Evolutionary conservation across 768 basidiomycete genomes (phyloP).

Genomic region (Amanita pseudoporphyria): DNA sequence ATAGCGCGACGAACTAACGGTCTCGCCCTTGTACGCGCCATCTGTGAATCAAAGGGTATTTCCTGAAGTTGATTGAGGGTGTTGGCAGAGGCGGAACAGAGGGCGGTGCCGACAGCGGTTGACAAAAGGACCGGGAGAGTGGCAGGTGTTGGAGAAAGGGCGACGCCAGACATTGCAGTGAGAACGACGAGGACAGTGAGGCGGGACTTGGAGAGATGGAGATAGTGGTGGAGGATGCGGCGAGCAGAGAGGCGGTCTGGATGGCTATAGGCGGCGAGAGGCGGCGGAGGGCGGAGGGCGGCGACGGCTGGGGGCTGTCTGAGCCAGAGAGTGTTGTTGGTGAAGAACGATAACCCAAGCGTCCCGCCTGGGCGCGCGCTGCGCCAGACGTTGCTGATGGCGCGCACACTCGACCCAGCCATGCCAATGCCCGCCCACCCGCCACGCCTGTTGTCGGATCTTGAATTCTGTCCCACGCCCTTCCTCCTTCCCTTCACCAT

Average conservation of each 20-base stretch:
- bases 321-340: constrained; percentile 50
- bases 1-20: constrained; percentile 85
- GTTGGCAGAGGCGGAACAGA: constrained; percentile 92
- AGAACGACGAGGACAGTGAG: constrained; percentile 80
- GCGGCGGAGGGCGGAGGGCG: constrained; percentile 11
- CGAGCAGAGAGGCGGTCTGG: constrained; percentile 35
- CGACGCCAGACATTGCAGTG: constrained; percentile 87
- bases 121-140: constrained; percentile 78
- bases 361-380: constrained; percentile 10
- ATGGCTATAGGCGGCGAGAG: constrained; percentile 22
- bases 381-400: background rate
- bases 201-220: constrained; percentile 75
- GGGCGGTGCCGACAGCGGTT: constrained; percentile 80
- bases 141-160: constrained; percentile 81
- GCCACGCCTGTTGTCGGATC: background rate
- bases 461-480: constrained; percentile 9
- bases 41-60: constrained; percentile 93
- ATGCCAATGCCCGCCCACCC: background rate
- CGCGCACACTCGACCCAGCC: too few species aligned
- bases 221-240: constrained; percentile 57
- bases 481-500: constrained; percentile 19
- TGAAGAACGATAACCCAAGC: constrained; percentile 50
- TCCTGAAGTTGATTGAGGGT: constrained; percentile 93
- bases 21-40: constrained; percentile 80
- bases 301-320: constrained; percentile 9